Conservation (phyloP, 768 basidiomycete species). For the Boletus rubescentipes region DNA sequence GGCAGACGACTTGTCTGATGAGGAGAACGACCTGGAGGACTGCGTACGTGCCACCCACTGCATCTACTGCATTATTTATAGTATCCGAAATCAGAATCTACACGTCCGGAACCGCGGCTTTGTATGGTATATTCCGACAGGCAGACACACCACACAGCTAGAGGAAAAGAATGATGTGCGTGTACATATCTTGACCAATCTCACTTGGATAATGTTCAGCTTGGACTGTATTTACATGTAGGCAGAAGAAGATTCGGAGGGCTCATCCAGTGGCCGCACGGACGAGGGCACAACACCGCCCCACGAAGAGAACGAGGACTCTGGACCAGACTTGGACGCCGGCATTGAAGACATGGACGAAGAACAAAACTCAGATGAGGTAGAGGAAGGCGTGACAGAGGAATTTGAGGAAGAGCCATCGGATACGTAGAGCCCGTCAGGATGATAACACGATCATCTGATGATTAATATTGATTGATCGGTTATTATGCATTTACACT, state of each 20-base stretch:
- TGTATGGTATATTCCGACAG: constrained; percentile 69
- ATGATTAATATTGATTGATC: too few species aligned
- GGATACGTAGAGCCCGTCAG: constrained; percentile 11
- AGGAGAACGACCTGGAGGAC: constrained; percentile 80
- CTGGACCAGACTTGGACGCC: constrained; percentile 37
- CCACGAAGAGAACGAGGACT: constrained; percentile 42
- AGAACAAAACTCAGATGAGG: constrained; percentile 41
- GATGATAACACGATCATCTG: neutral
- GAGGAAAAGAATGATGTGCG: constrained; percentile 85
- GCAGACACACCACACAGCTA: constrained; percentile 66
- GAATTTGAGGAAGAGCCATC: constrained; percentile 51
- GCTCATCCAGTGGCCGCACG: constrained; percentile 32
- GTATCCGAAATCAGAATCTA: constrained; percentile 42
- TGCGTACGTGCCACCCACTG: constrained; percentile 43
- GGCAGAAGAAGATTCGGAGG: constrained; percentile 39
- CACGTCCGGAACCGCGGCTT: constrained; percentile 66
- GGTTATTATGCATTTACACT: neutral
- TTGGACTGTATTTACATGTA: constrained; percentile 4
- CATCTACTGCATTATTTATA: neutral
- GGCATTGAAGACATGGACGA: constrained; percentile 44
- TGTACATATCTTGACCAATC: neutral
- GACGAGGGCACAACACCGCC: constrained; percentile 30
- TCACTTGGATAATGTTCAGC: neutral
- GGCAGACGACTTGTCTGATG: constrained; percentile 82
- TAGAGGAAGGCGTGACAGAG: constrained; percentile 48